A percentile compares a stretch with the other conserved stretches of the same genome.
Conservation (phyloP, 1,284 basidiomycete species). For the Rhodotorula sp. region DNA sequence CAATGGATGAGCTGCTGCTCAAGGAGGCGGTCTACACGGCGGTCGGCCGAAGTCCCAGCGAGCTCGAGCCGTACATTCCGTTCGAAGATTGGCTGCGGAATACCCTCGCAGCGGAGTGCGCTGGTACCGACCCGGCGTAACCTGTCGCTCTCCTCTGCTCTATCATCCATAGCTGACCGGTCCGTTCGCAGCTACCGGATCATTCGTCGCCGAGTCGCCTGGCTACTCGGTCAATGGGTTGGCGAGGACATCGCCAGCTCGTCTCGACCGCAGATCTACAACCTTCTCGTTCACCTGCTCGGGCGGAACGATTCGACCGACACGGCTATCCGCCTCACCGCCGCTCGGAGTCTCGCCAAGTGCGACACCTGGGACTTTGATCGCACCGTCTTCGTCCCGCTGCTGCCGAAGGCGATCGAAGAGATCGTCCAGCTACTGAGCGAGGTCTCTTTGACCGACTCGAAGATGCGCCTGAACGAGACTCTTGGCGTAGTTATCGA, state of each 20-base stretch:
- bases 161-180: not conserved
- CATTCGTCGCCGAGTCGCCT: slow-evolving; percentile 43
- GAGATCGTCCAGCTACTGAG: slow-evolving; percentile 39
- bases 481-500: slow-evolving; percentile 41
- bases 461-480: slow-evolving; percentile 36
- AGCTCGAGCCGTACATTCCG: slow-evolving; percentile 26
- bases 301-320: slow-evolving; percentile 39
- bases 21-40: slow-evolving; percentile 45
- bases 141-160: not conserved
- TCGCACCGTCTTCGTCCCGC: slow-evolving; percentile 36
- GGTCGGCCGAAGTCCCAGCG: slow-evolving; percentile 33
- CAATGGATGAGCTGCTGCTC: slow-evolving; percentile 31
- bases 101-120: slow-evolving; percentile 32
- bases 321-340: slow-evolving; percentile 42
- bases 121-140: slow-evolving; percentile 32
- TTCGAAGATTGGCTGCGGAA: slow-evolving; percentile 36
- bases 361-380: slow-evolving; percentile 44
- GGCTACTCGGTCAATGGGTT: slow-evolving; percentile 43
- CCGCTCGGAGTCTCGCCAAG: slow-evolving; percentile 37
- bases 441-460: slow-evolving; percentile 38
- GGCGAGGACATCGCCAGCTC: slow-evolving; percentile 29
- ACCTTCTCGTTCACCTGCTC: slow-evolving; percentile 42
- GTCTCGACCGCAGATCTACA: slow-evolving; percentile 36
- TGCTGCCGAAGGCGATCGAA: slow-evolving; percentile 33
- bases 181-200: slow-evolving; percentile 31